Base-by-base conservation (phyloP, 2,329 filamentous ascomycete species). In the Acrocalymma vagum region DNA sequence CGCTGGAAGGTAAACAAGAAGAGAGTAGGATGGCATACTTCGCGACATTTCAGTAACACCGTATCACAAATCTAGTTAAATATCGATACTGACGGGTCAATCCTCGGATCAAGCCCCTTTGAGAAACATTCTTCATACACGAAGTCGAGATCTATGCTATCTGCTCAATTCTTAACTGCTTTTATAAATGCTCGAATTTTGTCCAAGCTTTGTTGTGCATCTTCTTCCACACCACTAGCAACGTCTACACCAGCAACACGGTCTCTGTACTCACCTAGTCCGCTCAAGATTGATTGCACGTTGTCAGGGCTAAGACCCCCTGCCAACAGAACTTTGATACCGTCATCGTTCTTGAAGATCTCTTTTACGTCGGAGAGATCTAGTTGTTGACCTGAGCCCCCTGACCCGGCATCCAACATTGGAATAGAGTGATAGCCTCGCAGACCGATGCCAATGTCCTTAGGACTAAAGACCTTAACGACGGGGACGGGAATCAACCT, bases 401-500 rank as follows among this genome's bases (percentile, higher is more conserved):
- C 94, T 11, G 84, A 80, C 2, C 90, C 93, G 7, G 93, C 90
- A 69, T 99, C 95, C 14, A 99, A 78, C 6, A 99, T 76, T 3
- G 93, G 87, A 18, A 95, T 74, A 2, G 85, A 82, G 67, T 99
- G 94, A 65, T 90, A 95, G 8, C 90, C 92, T 40, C 90, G 82
- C 27, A 79, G 72, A 6, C 84, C 84, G 29, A 96, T 75, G 1
- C 86, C 88, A n/a, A 82, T 72, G 34, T 92, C 84, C 3, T 79
- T 82, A 0, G 91, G 90, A 37, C 85, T 84, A 72, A 97, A 99
- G 33, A 86, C 88, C 53, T 85, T 86, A 51, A 99, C 85, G 5
- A 99, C 92, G 1, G 94, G 94, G 0, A 96, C 91, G 1, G 94
- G 92, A 32, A 99, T 90, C n/a, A 88, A 72, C 29, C 74, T 81